Conservation (phyloP, 2,329 filamentous ascomycete genomes). For the Hawksworthiomyces lignivorus region DNA sequence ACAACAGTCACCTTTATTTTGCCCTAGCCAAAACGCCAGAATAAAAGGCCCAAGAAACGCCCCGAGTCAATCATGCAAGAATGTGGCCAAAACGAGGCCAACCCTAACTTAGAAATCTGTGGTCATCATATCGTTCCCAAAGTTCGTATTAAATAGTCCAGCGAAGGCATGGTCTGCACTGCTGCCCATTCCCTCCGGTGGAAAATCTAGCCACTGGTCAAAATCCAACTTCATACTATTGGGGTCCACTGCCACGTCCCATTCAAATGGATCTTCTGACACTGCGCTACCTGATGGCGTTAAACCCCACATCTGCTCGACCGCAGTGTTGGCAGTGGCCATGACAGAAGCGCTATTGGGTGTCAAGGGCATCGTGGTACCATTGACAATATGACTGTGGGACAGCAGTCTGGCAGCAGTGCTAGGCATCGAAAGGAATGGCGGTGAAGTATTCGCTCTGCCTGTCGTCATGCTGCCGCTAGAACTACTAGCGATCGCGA, state of each 20-base stretch:
- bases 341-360: conserved; percentile 27
- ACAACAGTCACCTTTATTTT: too few species aligned
- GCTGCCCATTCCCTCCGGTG: conserved; percentile 34
- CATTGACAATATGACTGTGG: neutral
- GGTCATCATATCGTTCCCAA: conserved; percentile 14
- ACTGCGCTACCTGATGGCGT: conserved; percentile 38
- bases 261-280: conserved; percentile 42
- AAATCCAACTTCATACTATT: conserved; percentile 45
- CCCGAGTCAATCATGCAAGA: too few species aligned
- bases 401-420: conserved; percentile 1
- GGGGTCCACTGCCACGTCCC: conserved; percentile 37
- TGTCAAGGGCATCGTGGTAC: conserved; percentile 15
- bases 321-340: conserved; percentile 28
- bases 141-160: conserved; percentile 20
- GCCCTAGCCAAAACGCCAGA: too few species aligned
- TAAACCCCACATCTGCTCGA: conserved; percentile 30
- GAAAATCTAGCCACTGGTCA: conserved; percentile 53
- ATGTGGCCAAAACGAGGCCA: too few species aligned
- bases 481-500: too few species aligned
- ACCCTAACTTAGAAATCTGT: conserved; percentile 9
- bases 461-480: neutral
- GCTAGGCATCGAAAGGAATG: conserved; percentile 2
- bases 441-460: neutral
- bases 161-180: conserved; percentile 17
- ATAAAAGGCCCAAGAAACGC: neutral